Evolutionary conservation across 1,284 basidiomycete genomes (phyloP).

Genomic region (Apiotrichum veenhuisii): DNA sequence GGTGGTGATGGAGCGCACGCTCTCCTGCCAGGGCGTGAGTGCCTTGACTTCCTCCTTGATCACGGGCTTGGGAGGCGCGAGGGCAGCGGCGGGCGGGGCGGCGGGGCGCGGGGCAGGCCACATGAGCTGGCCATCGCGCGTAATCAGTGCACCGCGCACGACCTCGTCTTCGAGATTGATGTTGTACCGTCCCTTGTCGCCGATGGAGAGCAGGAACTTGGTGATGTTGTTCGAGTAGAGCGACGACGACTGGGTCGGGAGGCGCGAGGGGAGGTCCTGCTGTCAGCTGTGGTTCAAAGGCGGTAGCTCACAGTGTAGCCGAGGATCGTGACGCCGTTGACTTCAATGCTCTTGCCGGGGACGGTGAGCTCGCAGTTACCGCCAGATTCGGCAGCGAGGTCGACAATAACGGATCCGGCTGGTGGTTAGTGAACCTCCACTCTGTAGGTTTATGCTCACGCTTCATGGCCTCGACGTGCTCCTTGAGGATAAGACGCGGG

Average conservation of each 20-base stretch:
- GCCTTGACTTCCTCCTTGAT: constrained; percentile 50
- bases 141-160: constrained; percentile 69
- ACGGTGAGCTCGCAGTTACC: constrained; percentile 76
- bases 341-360: constrained; percentile 61
- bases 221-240: constrained; percentile 85
- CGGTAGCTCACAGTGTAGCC: constrained; percentile 53
- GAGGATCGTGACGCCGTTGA: constrained; percentile 71
- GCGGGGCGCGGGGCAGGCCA: constrained; percentile 53
- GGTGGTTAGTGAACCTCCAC: not conserved
- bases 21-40: constrained; percentile 78
- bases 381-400: constrained; percentile 76
- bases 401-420: constrained; percentile 72
- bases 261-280: constrained; percentile 72
- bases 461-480: constrained; percentile 79
- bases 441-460: constrained; percentile 46
- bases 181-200: constrained; percentile 59
- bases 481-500: constrained; percentile 72
- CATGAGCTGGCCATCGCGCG: constrained; percentile 64
- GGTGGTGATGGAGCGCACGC: constrained; percentile 63
- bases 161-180: constrained; percentile 77
- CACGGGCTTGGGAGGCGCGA: constrained; percentile 45
- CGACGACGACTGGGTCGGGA: constrained; percentile 79
- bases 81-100: constrained; percentile 53
- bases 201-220: constrained; percentile 77
- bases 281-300: constrained; percentile 30